Evolutionary conservation across 805 yeast genomes (phyloP).

Genomic region (Sugiyamaella floridensis): DNA sequence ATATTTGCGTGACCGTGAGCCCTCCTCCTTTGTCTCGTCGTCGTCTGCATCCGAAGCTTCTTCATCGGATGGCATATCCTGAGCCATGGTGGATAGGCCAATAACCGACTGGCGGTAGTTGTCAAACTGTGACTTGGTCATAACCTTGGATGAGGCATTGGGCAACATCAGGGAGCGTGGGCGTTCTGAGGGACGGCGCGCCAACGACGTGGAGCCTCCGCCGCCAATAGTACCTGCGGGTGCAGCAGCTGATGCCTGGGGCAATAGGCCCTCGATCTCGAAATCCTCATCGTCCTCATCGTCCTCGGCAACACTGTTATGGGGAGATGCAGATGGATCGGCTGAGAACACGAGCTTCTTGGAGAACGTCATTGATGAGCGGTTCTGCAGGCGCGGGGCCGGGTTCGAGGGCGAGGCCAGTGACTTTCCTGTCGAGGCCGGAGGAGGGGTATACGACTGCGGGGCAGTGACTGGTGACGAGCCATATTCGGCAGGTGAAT

Average conservation of each 20-base stretch:
- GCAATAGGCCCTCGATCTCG: slow-evolving; percentile 18
- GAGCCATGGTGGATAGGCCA: slow-evolving; percentile 6
- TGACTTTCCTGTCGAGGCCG: background rate
- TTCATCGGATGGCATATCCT: slow-evolving; percentile 2
- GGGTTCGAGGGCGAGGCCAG: background rate
- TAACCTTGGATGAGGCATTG: slow-evolving; percentile 13
- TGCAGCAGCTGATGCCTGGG: slow-evolving; percentile 9
- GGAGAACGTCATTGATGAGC: slow-evolving; percentile 17
- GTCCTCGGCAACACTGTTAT: background rate
- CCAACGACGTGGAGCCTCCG: background rate
- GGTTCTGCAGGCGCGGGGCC: slow-evolving; percentile 5
- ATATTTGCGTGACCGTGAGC: background rate
- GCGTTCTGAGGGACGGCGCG: slow-evolving; percentile 1
- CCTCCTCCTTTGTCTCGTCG: slow-evolving; percentile 5
- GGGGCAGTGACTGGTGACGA: too few relatives aligned
- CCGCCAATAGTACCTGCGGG: slow-evolving; percentile 3
- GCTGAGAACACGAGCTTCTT: slow-evolving; percentile 15
- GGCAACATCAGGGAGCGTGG: slow-evolving; percentile 5
- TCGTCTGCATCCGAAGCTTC: slow-evolving; percentile 13
- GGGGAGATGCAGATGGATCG: too few relatives aligned
- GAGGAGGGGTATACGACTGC: background rate
- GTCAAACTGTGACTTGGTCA: slow-evolving; percentile 28
- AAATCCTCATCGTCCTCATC: slow-evolving; percentile 9
- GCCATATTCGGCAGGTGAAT: too few relatives aligned
- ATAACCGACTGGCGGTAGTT: slow-evolving; percentile 18